Conservation (phyloP, 2,329 filamentous ascomycete genomes). For the Claviceps spartinae region DNA sequence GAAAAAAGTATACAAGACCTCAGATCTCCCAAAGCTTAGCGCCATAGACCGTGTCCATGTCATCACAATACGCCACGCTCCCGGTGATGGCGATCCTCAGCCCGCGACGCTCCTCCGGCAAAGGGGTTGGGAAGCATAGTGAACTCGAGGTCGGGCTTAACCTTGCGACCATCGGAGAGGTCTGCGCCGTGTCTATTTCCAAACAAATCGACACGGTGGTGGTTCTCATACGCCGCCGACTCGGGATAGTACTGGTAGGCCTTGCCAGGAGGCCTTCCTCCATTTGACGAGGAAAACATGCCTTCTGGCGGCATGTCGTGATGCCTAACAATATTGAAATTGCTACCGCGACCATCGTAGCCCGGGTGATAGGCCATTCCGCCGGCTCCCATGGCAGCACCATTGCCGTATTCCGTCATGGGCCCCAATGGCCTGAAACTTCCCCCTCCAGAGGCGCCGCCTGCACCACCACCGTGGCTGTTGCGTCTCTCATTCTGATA, state of each 20-base stretch:
- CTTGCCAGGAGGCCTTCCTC: constrained; percentile 35
- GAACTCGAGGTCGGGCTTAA: constrained; percentile 37
- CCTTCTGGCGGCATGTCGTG: constrained; percentile 38
- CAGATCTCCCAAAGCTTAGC: background rate
- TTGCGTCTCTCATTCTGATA: constrained; percentile 59
- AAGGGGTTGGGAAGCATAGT: constrained; percentile 32
- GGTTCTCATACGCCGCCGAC: constrained; percentile 37
- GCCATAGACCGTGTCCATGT: constrained; percentile 12
- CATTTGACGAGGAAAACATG: constrained; percentile 33
- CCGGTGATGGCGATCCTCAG: constrained; percentile 25
- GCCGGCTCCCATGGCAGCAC: constrained; percentile 23
- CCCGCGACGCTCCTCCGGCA: constrained; percentile 11
- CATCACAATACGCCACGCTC: constrained; percentile 26
- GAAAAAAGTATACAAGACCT: background rate
- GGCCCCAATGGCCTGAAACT: constrained; percentile 18
- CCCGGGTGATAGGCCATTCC: constrained; percentile 12
- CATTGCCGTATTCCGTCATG: constrained; percentile 16
- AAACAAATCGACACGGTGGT: constrained; percentile 39
- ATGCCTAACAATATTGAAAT: constrained; percentile 32
- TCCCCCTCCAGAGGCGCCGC: constrained; percentile 50
- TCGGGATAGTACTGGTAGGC: constrained; percentile 41
- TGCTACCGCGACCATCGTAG: constrained; percentile 15
- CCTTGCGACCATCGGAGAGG: constrained; percentile 18
- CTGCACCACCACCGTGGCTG: constrained; percentile 54
- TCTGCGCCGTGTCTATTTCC: constrained; percentile 24